These are phyloP conservation scores for Nyctanthes arbortristis DNA, from an alignment of 257 asterid genomes.

Conservation along the genomic window DNA sequence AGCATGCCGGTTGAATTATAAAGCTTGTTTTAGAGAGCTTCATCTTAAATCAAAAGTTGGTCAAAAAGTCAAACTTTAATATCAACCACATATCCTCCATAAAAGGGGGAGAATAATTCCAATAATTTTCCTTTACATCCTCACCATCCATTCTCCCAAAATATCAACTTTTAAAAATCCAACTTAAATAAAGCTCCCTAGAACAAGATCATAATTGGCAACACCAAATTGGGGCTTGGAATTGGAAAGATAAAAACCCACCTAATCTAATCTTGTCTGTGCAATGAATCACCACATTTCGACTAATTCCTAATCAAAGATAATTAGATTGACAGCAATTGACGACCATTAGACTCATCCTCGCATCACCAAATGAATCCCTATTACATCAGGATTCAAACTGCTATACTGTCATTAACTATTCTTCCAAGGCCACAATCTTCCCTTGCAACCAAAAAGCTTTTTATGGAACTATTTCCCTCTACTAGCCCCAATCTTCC, in stretches of 20 bases:
- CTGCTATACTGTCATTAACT: background rate
- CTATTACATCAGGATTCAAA: background rate
- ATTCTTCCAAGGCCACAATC: too few species aligned
- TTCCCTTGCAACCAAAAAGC: background rate
- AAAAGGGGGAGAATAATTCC: too few species aligned
- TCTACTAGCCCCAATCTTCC: background rate
- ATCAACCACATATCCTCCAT: too few species aligned
- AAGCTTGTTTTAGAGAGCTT: too few species aligned
- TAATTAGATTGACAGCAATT: background rate
- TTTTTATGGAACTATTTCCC: background rate
- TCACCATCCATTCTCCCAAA: too few species aligned
- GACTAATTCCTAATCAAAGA: background rate
- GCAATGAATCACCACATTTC: background rate
- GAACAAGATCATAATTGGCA: too few species aligned
- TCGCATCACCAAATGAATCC: background rate
- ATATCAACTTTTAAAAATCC: too few species aligned
- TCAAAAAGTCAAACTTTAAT: too few species aligned
- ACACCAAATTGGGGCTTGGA: background rate
- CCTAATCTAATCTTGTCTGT: background rate
- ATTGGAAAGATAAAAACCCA: background rate
- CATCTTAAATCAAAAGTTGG: too few species aligned
- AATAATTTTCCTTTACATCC: too few species aligned
- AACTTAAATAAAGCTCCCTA: too few species aligned
- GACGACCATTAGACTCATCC: background rate
- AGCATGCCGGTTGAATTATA: too few species aligned